phyloP scores from a whole-genome alignment of 2,329 filamentous ascomycete species.

The Sporothrix pseudoabietina region DNA sequence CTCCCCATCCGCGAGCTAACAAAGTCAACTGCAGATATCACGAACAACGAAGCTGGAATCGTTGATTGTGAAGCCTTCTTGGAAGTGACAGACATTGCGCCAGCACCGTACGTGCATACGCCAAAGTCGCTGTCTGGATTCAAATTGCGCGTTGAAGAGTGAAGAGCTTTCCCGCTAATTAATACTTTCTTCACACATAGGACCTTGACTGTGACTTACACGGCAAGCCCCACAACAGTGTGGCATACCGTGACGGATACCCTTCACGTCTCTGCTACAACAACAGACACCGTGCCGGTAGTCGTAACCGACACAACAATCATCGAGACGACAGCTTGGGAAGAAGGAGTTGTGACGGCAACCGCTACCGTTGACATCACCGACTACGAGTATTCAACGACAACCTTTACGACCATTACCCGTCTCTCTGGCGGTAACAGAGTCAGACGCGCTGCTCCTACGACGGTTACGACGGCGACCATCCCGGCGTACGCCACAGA shows the following conservation, averaged over 20 bases:
- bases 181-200: neutral
- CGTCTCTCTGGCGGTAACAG: neutral
- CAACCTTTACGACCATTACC: constrained; percentile 14
- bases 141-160: neutral
- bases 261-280: neutral
- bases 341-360: neutral
- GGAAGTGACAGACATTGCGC: neutral
- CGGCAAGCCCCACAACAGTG: constrained; percentile 12
- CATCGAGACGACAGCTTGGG: constrained; percentile 24
- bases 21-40: neutral
- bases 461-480: neutral
- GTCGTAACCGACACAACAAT: constrained; percentile 19
- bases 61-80: constrained; percentile 21
- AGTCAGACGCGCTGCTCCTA: neutral
- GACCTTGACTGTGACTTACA: constrained; percentile 10
- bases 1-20: neutral
- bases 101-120: neutral
- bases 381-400: constrained; percentile 6
- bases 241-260: neutral
- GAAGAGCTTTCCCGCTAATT: neutral
- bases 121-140: too few species aligned
- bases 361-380: neutral
- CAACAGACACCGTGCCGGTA: neutral
- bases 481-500: constrained; percentile 24
- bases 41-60: neutral